Base-by-base conservation (phyloP, 257 asterid species). In the Handroanthus guayacan region DNA sequence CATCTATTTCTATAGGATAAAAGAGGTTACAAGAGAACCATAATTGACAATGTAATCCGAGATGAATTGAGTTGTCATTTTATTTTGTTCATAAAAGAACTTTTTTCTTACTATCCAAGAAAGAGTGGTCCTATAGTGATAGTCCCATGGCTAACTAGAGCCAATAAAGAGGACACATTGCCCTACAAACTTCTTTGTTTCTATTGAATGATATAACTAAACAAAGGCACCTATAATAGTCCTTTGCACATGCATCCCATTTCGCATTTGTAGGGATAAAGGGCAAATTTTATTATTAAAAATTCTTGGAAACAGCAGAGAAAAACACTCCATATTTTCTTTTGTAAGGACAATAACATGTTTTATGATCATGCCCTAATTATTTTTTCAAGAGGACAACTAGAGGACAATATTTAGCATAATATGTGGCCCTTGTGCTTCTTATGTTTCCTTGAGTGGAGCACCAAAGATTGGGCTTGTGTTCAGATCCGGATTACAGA, bases 211-310 rank as follows among this genome's bases (percentile, higher is more conserved):
- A 79, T 71, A 36, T 76, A 58, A 79, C 76, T 68, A 65, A 74
- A 79, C 83, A 74, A 75, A 76, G 85, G 63, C 84, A 77, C 61
- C 69, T 70, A 25, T 25, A 68, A 3, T 51, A 71, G 75, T 47
- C 75, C 82, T 83, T 63, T 70, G 86, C 90, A 84, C 90, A 83
- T 84, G 88, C 88, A 66, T 44, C 65, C 85, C 90, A 84, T 80
- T 77, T 84, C 77, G 78, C 83, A 41, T 6, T 74, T 78, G 82
- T 72, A 78, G 79, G 84, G 81, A 66, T 77, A 62, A 82, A 76
- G 51, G 66, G 78, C 45, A 60, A 25, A 13, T 44, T 80, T 50
- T 62, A 66, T 74, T 78, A 78, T 74, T 74, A 66, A 74, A 62
- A 71, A 79, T 65, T 17, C 52, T 52, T 79, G 58, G 17, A 66